Evolutionary conservation across 495 filamentous ascomycete genomes (phyloP), one percentile per base, ranked within the genome.

Genomic region (Penicillium coffeae): DNA sequence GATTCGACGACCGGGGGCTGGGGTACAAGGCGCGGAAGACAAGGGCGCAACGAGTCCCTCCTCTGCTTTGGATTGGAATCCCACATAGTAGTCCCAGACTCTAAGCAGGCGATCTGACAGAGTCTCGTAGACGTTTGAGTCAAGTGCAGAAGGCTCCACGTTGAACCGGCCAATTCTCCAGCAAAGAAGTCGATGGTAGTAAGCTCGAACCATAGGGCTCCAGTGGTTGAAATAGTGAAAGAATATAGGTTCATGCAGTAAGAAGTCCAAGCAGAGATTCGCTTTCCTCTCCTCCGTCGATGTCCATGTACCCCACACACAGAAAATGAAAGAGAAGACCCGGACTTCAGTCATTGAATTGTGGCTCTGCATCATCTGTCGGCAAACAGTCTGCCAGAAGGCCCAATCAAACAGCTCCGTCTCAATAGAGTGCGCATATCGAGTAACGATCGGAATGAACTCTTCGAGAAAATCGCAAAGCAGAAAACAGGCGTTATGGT

Each of bases 171-270:
- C 93, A 10, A 97, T 60, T 33, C 94, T 83, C 93, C 93, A 98
- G 68, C 91, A 95, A 13, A 96, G 64, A 30, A 98, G 64, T 32
- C 93, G 89, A 82, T 96, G 93, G 60, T 84, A 97, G 66, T 97
- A 98, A 14, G 90, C 88, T 50, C 93, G 81, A 21, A 96, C 90
- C 93, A 98, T 96, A 1, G 93, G 93, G 68, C 92, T 96, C 93
- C 93, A 98, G 62, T 96, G 90, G 60, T 85, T 90, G 70, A 98
- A 98, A 54, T 90, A 83, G 47, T 80, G 83, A 40, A 88, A 82
- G 64, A 96, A 97, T 13, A 84, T 73, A 33, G 85, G 77, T 51
- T 86, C 83, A 19, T 82, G 76, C n/a, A 98, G 60, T 22, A 98
- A 70, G 76, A 94, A 94, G 14, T 84, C 84, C 2, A 88, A 54